phyloP scores from a whole-genome alignment of 2,329 filamentous ascomycete genomes.

The Colletotrichum higginsianum region DNA sequence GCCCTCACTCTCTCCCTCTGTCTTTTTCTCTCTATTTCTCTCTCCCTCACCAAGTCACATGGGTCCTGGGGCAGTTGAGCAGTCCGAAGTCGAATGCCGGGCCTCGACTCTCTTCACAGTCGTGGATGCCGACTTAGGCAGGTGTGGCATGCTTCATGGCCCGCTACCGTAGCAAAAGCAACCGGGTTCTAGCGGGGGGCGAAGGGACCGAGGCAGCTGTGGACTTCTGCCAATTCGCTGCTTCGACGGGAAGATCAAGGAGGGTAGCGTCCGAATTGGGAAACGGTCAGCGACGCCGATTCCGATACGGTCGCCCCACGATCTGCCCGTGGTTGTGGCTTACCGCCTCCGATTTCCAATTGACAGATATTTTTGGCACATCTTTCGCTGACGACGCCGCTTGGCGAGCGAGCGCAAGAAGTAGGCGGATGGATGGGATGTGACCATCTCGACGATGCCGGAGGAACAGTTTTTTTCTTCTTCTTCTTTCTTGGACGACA shows the following conservation, averaged over 20 bases:
- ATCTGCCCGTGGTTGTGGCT: conserved; percentile 31
- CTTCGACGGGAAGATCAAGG: conserved; percentile 10
- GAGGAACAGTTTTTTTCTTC: not conserved
- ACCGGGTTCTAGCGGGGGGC: not conserved
- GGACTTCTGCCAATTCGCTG: not conserved
- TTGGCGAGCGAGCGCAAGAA: conserved; percentile 1
- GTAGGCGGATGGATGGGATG: not conserved
- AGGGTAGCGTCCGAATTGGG: conserved; percentile 21
- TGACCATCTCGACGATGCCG: not conserved
- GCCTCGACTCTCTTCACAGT: conserved; percentile 19
- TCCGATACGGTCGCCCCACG: conserved; percentile 7
- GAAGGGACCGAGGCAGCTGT: conserved; percentile 25
- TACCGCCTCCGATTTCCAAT: conserved; percentile 12
- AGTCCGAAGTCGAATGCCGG: conserved; percentile 38
- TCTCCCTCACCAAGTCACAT: not conserved
- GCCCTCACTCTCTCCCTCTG: not conserved
- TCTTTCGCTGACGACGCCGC: conserved; percentile 8
- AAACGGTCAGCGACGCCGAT: conserved; percentile 5
- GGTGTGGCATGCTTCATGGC: conserved; percentile 23
- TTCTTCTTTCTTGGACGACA: not conserved
- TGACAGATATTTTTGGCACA: conserved; percentile 30
- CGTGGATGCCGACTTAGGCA: conserved; percentile 22
- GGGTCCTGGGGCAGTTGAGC: conserved; percentile 7
- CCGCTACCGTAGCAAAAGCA: conserved; percentile 7
- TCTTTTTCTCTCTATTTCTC: no score